These are phyloP conservation scores for Scedosporium aurantiacum DNA, from an alignment of 2,329 filamentous ascomycete genomes.

Conservation along the genomic window DNA sequence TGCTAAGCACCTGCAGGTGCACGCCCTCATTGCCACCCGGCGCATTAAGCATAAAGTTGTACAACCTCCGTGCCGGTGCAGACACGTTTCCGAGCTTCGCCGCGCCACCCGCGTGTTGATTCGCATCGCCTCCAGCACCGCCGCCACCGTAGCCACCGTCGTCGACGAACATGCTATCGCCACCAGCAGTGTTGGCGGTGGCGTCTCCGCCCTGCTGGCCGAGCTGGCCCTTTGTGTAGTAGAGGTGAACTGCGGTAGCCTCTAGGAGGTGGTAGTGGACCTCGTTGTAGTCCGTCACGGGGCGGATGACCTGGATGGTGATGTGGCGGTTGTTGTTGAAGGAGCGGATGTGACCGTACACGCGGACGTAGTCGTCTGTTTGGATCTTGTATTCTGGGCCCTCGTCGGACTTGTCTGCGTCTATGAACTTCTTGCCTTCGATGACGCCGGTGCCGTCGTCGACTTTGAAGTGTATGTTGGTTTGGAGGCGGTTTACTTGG, in stretches of 20 bases:
- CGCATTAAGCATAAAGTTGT: conserved; percentile 52
- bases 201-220: conserved; percentile 27
- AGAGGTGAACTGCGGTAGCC: conserved; percentile 77
- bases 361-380: conserved; percentile 70
- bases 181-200: conserved; percentile 26
- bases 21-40: conserved; percentile 72
- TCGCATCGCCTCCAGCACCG: conserved; percentile 24
- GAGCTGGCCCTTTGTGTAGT: conserved; percentile 61
- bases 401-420: conserved; percentile 45
- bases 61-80: conserved; percentile 56
- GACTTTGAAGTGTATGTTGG: conserved; percentile 83
- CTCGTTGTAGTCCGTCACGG: conserved; percentile 79
- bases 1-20: conserved; percentile 67
- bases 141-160: conserved; percentile 32
- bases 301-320: conserved; percentile 68
- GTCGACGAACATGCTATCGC: conserved; percentile 47
- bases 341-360: conserved; percentile 73
- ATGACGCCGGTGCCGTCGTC: conserved; percentile 91
- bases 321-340: conserved; percentile 80
- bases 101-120: conserved; percentile 13
- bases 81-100: conserved; percentile 38
- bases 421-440: conserved; percentile 83
- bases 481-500: conserved; percentile 72
- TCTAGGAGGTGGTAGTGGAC: conserved; percentile 87
- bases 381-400: conserved; percentile 43